phyloP scores from a whole-genome alignment of 2,329 filamentous ascomycete genomes.

The Teratosphaeria nubilosa region DNA sequence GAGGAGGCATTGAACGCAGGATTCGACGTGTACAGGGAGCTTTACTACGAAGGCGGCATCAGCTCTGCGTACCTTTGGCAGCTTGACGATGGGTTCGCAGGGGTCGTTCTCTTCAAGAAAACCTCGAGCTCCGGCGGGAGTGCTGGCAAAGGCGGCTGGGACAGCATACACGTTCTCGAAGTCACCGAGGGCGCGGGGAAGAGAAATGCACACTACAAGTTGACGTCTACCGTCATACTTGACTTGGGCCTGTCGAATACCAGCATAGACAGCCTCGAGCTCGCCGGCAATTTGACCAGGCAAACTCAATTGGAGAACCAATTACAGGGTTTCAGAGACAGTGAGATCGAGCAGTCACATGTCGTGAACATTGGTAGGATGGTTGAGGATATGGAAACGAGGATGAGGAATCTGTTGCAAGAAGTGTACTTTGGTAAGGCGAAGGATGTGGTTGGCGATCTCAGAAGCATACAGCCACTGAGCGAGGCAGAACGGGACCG shows the following conservation, averaged over 20 bases:
- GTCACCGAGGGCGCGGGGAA: constrained; percentile 69
- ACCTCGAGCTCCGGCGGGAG: constrained; percentile 40
- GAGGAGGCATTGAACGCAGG: constrained; percentile 90
- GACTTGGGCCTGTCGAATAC: constrained; percentile 62
- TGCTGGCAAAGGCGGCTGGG: constrained; percentile 55
- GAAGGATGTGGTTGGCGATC: constrained; percentile 92
- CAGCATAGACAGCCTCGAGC: constrained; percentile 72
- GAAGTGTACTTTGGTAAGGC: constrained; percentile 99
- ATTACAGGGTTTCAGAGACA: constrained; percentile 39
- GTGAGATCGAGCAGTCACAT: constrained; percentile 78
- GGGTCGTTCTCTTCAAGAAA: constrained; percentile 93
- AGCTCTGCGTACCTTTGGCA: constrained; percentile 98
- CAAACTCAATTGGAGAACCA: constrained; percentile 88
- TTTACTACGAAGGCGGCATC: constrained; percentile 95
- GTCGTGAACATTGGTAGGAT: constrained; percentile 89
- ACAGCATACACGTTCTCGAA: constrained; percentile 98
- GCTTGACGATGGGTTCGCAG: constrained; percentile 92
- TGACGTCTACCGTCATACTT: constrained; percentile 93
- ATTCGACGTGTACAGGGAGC: constrained; percentile 90
- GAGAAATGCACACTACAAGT: constrained; percentile 88
- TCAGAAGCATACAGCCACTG: constrained; percentile 76
- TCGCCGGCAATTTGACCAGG: constrained; percentile 95
- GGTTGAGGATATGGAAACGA: constrained; percentile 98
- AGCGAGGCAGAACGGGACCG: constrained; percentile 77
- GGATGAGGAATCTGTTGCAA: constrained; percentile 96